Percentiles rank a stretch among this genome's conserved stretches.
phyloP scores from a whole-genome alignment of 2,329 filamentous ascomycete species.

The Cladophialophora exuberans region DNA sequence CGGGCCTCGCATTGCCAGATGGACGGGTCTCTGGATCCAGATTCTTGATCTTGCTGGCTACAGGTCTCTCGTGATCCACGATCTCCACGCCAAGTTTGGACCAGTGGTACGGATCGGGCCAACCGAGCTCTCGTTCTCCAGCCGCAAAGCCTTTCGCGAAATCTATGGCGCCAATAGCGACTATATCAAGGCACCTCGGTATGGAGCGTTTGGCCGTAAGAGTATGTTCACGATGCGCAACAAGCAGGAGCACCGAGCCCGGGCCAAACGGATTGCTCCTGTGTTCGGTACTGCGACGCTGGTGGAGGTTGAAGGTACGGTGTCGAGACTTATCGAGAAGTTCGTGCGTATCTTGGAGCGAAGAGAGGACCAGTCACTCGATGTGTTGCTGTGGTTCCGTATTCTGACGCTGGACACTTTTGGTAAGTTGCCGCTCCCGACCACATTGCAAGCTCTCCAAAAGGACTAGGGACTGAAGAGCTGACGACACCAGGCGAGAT shows the following conservation, averaged over 20 bases:
- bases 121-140: conserved; percentile 48
- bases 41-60: conserved; percentile 4
- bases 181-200: conserved; percentile 38
- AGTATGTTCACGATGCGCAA: neutral
- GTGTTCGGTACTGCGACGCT: neutral
- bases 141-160: conserved; percentile 48
- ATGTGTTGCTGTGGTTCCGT: neutral
- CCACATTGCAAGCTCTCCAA: too few species aligned
- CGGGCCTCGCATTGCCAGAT: conserved; percentile 20
- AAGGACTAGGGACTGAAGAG: too few species aligned
- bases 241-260: neutral
- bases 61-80: conserved; percentile 31
- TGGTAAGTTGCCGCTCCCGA: too few species aligned
- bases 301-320: neutral
- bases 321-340: neutral
- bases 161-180: conserved; percentile 57
- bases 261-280: neutral
- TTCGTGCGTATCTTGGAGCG: neutral
- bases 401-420: neutral
- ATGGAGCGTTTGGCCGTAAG: conserved; percentile 35
- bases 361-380: neutral
- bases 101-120: conserved; percentile 52
- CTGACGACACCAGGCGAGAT: neutral
- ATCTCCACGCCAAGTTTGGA: conserved; percentile 51
- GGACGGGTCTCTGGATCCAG: conserved; percentile 14